Evolutionary conservation across 371 early-diverging fungal genomes (phyloP), one percentile per base, ranked within the genome.

Genomic region (Mucor indicus): DNA sequence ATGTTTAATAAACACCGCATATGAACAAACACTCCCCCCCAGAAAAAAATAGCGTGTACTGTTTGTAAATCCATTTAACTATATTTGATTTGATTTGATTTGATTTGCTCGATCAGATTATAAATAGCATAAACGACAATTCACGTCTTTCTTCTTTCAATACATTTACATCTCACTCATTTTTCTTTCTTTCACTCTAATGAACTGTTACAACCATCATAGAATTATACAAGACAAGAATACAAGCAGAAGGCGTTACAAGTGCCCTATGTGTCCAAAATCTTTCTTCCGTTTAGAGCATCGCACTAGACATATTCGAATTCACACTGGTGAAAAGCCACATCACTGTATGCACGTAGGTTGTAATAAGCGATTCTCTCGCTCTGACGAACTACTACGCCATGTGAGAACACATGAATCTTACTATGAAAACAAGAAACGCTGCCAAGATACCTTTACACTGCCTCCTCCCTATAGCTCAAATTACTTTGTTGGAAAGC

Each of bases 321-420:
- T 89, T 6, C 93, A 92, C 55, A 92, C 93, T 1, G 91, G 91
- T 22, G 93, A 92, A 62, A 87, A 84, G 49, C 93, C 93, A 10
- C 87, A 83, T 63, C 78, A 72, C 39, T 92, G 93, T 67, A 57
- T 70, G n/a, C 76, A 72, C 51, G 53, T 68, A 2, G 74, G 75
- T 25, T 93, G 93, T 63, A 77, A 75, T 24, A 90, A 90, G 69
- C 68, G 84, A 11, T 92, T 92, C 67, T 85, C 89, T 45, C 80
- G 91, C 35, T 84, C 87, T 22, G 95, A 94, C 62, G 91, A 92
- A 65, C 66, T 95, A 33, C 83, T 85, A 35, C 69, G 86, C 31
- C 92, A 91, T 68, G 64, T 71, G 62, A 79, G 79, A 48, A 86
- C 82, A 51, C 86, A 85, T 61, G 22, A 27, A 64, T 61, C 7